A percentile compares a stretch with the other conserved stretches of the same genome.
phyloP scores from a whole-genome alignment of 768 basidiomycete species.

The Boletus reticulatus region DNA sequence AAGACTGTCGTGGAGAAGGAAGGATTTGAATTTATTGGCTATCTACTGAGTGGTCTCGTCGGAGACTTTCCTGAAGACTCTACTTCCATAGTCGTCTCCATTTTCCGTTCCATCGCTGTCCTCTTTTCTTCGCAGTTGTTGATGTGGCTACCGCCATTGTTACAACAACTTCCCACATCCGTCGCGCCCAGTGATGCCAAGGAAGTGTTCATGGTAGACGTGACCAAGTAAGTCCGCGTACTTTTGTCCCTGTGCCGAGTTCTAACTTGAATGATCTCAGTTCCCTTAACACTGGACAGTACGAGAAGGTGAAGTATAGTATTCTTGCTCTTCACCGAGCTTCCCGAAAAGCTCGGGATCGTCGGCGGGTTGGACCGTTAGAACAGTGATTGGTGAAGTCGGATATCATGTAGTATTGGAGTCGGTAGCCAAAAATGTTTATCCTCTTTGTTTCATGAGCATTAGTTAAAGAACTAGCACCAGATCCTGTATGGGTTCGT shows the following conservation, averaged over 20 bases:
- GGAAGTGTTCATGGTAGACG: conserved; percentile 67
- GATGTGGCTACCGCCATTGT: conserved; percentile 66
- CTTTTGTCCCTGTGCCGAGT: background rate
- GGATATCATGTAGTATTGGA: conserved; percentile 4
- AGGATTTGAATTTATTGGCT: conserved; percentile 67
- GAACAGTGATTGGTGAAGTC: conserved; percentile 21
- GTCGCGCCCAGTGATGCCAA: conserved; percentile 64
- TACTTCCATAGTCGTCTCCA: conserved; percentile 65
- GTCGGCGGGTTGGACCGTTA: conserved; percentile 40
- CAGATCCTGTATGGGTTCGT: no score
- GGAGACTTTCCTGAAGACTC: conserved; percentile 90
- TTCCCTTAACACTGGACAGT: conserved; percentile 59
- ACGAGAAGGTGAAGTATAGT: conserved; percentile 81
- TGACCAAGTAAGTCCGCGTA: conserved; percentile 59
- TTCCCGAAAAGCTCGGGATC: conserved; percentile 71
- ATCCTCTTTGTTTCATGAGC: no score
- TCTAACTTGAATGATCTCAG: conserved; percentile 36
- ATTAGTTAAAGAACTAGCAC: no score
- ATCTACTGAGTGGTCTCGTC: conserved; percentile 74
- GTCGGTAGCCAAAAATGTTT: conserved; percentile 17
- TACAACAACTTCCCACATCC: conserved; percentile 66
- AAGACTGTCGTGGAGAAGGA: conserved; percentile 61
- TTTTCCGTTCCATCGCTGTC: conserved; percentile 67
- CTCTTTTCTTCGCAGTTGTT: conserved; percentile 70
- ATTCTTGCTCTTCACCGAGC: conserved; percentile 68